Conservation (phyloP, 768 basidiomycete species). For the Trametopsis cervina region DNA sequence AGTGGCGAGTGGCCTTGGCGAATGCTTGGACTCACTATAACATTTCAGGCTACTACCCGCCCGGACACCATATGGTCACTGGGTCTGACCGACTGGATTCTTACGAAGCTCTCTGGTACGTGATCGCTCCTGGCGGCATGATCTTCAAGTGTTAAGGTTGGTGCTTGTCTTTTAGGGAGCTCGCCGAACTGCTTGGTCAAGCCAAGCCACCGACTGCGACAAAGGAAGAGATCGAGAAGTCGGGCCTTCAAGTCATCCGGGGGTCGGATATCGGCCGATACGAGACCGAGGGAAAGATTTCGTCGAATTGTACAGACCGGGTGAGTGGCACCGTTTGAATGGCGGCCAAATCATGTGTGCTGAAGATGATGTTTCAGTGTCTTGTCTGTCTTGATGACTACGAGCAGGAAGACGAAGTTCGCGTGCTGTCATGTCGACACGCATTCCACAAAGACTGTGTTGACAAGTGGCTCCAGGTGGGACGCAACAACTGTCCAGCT, state of each 20-base stretch:
- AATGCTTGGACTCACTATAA: background rate
- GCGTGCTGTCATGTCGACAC: constrained; percentile 78
- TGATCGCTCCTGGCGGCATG: too few relatives aligned
- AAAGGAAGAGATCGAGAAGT: constrained; percentile 79
- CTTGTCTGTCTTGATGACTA: constrained; percentile 89
- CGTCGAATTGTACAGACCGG: constrained; percentile 73
- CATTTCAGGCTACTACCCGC: constrained; percentile 78
- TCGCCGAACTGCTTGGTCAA: constrained; percentile 78
- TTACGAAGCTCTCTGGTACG: constrained; percentile 72
- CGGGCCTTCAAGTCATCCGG: constrained; percentile 73
- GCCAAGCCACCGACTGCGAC: constrained; percentile 78
- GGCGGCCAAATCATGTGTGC: background rate
- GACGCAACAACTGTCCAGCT: constrained; percentile 88
- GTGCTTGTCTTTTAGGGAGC: constrained; percentile 42
- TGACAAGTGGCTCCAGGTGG: constrained; percentile 75
- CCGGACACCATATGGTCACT: constrained; percentile 84
- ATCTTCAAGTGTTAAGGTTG: too few relatives aligned
- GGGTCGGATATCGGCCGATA: constrained; percentile 33
- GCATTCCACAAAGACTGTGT: constrained; percentile 88
- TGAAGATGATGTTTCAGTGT: constrained; percentile 38
- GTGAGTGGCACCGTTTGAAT: constrained; percentile 35
- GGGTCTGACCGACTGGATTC: constrained; percentile 68
- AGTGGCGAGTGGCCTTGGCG: constrained; percentile 13
- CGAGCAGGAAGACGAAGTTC: constrained; percentile 64
- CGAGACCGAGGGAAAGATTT: constrained; percentile 55